A percentile compares a stretch with the other conserved stretches of the same genome.
These are phyloP conservation scores for Entelexis sorbosivorans DNA, from an alignment of 1,139 yeast species.

Conservation along the genomic window DNA sequence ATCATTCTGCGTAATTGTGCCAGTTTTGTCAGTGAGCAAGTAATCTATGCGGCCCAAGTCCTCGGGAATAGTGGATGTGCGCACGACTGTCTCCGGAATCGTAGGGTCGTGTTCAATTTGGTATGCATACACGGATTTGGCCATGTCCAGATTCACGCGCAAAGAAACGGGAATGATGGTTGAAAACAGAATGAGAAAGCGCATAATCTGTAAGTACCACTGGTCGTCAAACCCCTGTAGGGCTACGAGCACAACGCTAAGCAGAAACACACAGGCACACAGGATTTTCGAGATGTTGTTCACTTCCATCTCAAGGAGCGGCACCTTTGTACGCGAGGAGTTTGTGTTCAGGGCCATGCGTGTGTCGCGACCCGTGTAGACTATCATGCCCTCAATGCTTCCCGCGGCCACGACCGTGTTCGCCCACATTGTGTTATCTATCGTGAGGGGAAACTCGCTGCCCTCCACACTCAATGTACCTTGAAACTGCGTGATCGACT, in stretches of 20 bases:
- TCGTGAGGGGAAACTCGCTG: constrained; percentile 49
- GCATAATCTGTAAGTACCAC: constrained; percentile 86
- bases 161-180: constrained; percentile 93
- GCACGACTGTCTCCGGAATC: constrained; percentile 78
- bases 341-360: constrained; percentile 92
- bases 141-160: constrained; percentile 87
- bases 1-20: constrained; percentile 94
- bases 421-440: constrained; percentile 96
- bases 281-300: constrained; percentile 78
- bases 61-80: constrained; percentile 96
- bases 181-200: constrained; percentile 82
- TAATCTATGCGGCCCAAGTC: constrained; percentile 94
- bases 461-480: constrained; percentile 49
- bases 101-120: constrained; percentile 81
- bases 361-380: constrained; percentile 87
- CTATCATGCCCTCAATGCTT: constrained; percentile 71
- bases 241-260: constrained; percentile 67
- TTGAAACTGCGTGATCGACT: constrained; percentile 66
- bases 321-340: constrained; percentile 78
- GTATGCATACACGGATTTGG: constrained; percentile 89
- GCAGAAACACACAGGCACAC: constrained; percentile 71
- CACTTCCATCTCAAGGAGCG: constrained; percentile 80
- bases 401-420: constrained; percentile 95
- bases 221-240: constrained; percentile 62
- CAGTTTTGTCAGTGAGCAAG: constrained; percentile 86